These are phyloP conservation scores for Leishmania gerbilli DNA, from an alignment of 208 protist species.

Conservation along the genomic window DNA sequence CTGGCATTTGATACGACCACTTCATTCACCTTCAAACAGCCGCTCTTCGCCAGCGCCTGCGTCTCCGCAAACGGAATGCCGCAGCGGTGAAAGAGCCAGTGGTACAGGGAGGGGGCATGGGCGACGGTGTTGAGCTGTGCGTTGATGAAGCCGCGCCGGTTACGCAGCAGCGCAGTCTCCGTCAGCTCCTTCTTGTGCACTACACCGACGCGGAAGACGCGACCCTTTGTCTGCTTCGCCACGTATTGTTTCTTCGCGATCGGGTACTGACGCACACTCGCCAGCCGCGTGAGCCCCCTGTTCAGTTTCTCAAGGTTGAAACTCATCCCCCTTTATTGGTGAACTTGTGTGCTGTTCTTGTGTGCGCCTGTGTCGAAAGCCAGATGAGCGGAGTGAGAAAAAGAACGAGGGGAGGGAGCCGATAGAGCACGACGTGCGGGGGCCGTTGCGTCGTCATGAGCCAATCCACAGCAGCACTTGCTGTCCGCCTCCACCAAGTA, in stretches of 20 bases:
- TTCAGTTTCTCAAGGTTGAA: conserved; percentile 72
- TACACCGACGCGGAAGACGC: conserved; percentile 75
- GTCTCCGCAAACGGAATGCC: conserved; percentile 85
- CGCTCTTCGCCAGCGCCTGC: conserved; percentile 39
- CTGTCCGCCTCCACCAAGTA: neutral
- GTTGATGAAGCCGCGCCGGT: conserved; percentile 80
- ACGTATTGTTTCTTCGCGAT: conserved; percentile 40
- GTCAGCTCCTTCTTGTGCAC: conserved; percentile 76
- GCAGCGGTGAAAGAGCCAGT: conserved; percentile 90
- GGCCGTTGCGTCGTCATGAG: neutral
- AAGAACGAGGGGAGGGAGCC: neutral
- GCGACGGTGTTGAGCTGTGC: conserved; percentile 84
- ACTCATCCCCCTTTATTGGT: conserved; percentile 6
- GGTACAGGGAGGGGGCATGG: conserved; percentile 82
- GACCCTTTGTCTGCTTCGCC: conserved; percentile 51
- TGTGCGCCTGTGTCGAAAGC: neutral
- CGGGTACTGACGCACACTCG: conserved; percentile 59
- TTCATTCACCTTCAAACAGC: conserved; percentile 63
- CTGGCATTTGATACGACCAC: conserved; percentile 35
- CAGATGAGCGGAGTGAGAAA: neutral
- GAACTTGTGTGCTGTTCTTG: neutral
- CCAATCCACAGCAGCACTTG: neutral
- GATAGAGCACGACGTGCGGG: neutral
- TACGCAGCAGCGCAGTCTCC: conserved; percentile 57
- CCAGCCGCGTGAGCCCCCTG: conserved; percentile 65